phyloP scores from a whole-genome alignment of 768 basidiomycete species.

The Boletus sensibilis region DNA sequence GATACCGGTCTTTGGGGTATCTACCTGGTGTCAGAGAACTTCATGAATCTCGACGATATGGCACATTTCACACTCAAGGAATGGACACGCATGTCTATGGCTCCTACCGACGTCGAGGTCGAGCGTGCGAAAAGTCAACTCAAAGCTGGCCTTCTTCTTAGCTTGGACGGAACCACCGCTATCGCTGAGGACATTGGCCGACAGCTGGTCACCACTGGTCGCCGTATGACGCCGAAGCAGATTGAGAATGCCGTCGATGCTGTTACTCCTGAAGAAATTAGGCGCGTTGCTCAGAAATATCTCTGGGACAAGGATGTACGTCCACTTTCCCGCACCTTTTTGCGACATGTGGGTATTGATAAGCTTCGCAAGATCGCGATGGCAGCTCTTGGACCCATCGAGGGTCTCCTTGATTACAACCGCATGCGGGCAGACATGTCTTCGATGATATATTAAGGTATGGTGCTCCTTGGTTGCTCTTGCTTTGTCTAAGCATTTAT shows the following conservation, averaged over 20 bases:
- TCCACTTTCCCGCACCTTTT: slow-evolving; percentile 26
- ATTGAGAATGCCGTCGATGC: slow-evolving; percentile 92
- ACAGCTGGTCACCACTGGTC: slow-evolving; percentile 93
- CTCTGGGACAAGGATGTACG: slow-evolving; percentile 92
- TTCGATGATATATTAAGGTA: slow-evolving; percentile 63
- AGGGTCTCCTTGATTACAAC: slow-evolving; percentile 94
- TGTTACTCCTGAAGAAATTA: slow-evolving; percentile 85
- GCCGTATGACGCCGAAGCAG: slow-evolving; percentile 86
- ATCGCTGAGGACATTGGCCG: slow-evolving; percentile 98
- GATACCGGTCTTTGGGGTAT: slow-evolving; percentile 99
- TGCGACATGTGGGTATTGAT: slow-evolving; percentile 3
- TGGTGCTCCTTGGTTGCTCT: not conserved
- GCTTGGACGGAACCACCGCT: slow-evolving; percentile 93
- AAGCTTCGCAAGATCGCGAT: slow-evolving; percentile 61
- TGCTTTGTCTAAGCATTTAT: not conserved
- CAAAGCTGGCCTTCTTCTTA: slow-evolving; percentile 88
- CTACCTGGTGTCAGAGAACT: slow-evolving; percentile 94
- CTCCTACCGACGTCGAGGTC: slow-evolving; percentile 81
- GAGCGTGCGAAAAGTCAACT: slow-evolving; percentile 98
- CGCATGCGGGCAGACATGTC: slow-evolving; percentile 84
- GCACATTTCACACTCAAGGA: slow-evolving; percentile 92
- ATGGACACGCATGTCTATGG: slow-evolving; percentile 93
- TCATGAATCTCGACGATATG: slow-evolving; percentile 90
- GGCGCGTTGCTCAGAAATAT: slow-evolving; percentile 93
- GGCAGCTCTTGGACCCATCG: slow-evolving; percentile 86